Evolutionary conservation across 176 grass and related monocot genomes (phyloP).

Genomic region (Cenchrus fungigraminus): DNA sequence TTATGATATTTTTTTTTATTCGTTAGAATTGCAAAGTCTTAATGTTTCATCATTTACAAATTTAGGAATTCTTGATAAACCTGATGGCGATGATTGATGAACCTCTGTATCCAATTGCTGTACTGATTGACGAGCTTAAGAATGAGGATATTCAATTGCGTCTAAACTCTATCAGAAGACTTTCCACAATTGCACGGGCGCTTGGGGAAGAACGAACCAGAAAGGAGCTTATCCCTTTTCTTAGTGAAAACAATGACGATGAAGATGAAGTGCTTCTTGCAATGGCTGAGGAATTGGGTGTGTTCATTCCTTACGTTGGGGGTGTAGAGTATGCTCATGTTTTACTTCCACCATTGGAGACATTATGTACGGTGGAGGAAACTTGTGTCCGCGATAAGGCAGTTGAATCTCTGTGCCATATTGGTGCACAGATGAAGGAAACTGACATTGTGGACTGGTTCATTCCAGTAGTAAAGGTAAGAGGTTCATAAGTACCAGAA

Average conservation of each 20-base stretch:
- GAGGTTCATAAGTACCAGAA: background rate
- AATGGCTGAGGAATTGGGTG: constrained; percentile 83
- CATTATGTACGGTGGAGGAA: constrained; percentile 77
- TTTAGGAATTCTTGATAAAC: background rate
- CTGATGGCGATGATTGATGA: constrained; percentile 73
- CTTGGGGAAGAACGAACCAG: constrained; percentile 83
- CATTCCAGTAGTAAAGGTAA: constrained; percentile 72
- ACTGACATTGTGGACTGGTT: constrained; percentile 72
- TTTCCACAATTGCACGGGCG: constrained; percentile 79
- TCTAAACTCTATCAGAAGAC: constrained; percentile 71
- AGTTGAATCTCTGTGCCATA: constrained; percentile 72
- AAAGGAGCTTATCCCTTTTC: constrained; percentile 80
- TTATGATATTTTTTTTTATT: background rate
- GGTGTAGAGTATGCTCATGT: constrained; percentile 75
- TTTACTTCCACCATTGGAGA: constrained; percentile 71
- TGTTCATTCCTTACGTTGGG: constrained; percentile 86
- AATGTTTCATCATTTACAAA: background rate
- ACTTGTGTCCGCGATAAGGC: constrained; percentile 85
- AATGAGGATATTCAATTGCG: constrained; percentile 92
- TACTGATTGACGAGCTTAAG: constrained; percentile 82
- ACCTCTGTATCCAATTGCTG: constrained; percentile 72
- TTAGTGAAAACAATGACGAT: constrained; percentile 85
- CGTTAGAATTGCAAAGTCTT: background rate
- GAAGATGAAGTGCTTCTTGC: constrained; percentile 86
- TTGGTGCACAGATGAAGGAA: constrained; percentile 88